Evolutionary conservation across 2,329 filamentous ascomycete species (phyloP).

Genomic region (Mariannaea elegans): DNA sequence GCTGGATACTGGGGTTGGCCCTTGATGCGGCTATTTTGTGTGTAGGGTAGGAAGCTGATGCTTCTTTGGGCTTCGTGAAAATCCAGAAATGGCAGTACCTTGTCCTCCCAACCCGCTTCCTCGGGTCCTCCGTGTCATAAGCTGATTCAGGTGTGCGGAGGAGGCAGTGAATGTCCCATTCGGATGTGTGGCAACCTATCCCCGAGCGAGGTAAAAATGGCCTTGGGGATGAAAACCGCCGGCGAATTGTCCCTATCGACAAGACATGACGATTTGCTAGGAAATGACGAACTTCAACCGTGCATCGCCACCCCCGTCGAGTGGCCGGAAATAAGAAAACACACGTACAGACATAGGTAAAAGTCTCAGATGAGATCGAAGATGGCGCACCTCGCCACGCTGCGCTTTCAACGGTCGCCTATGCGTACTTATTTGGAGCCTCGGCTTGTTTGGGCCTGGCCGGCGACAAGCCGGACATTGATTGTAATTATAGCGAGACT

Average conservation of each 20-base stretch:
- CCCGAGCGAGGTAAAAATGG: not conserved
- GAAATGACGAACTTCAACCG: not conserved
- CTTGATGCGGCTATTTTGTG: not conserved
- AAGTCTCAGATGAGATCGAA: conserved; percentile 7
- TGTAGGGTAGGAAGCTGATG: conserved; percentile 7
- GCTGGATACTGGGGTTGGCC: not conserved
- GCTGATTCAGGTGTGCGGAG: not conserved
- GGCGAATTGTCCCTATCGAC: not conserved
- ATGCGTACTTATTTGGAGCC: not conserved
- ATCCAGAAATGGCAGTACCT: conserved; percentile 7
- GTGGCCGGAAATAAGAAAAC: not conserved
- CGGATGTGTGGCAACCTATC: not conserved
- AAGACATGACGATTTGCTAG: not conserved
- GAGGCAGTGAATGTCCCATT: not conserved
- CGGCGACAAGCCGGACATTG: too few species aligned
- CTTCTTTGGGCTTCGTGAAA: not conserved
- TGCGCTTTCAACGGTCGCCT: not conserved
- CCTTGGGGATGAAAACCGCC: not conserved
- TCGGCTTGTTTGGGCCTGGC: not conserved
- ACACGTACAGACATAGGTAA: not conserved
- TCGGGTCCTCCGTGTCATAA: conserved; percentile 12
- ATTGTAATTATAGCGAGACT: not conserved
- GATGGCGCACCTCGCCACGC: not conserved
- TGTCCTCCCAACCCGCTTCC: not conserved
- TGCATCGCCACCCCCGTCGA: not conserved